Percentiles rank a stretch among this genome's conserved stretches.
Evolutionary conservation across 2,329 filamentous ascomycete species (phyloP).

Genomic region (Epichloe typhina): DNA sequence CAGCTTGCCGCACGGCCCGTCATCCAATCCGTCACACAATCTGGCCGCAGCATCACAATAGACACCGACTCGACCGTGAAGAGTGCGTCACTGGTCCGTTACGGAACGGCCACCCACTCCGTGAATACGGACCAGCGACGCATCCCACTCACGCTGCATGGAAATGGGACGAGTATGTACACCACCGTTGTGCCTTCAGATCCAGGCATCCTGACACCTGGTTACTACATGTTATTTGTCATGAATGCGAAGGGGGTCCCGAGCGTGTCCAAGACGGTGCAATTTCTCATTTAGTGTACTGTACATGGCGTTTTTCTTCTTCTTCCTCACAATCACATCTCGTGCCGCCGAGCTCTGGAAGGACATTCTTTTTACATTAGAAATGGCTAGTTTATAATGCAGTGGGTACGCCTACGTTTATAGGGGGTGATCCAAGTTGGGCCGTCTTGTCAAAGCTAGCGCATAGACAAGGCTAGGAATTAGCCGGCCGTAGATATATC

Average conservation of each 20-base stretch:
- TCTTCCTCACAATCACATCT: not conserved
- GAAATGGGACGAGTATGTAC: constrained; percentile 19
- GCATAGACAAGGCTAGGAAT: too few species aligned
- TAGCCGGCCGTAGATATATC: too few species aligned
- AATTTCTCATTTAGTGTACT: constrained; percentile 9
- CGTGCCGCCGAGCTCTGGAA: too few species aligned
- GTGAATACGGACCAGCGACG: constrained; percentile 46
- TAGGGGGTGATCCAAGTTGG: too few species aligned
- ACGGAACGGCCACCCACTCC: constrained; percentile 37
- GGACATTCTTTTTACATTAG: too few species aligned
- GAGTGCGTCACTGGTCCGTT: constrained; percentile 28
- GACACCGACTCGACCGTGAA: constrained; percentile 16
- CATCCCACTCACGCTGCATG: constrained; percentile 26
- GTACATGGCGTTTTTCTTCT: not conserved
- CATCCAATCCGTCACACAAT: constrained; percentile 16
- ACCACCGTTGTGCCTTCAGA: constrained; percentile 31
- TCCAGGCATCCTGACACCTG: constrained; percentile 35
- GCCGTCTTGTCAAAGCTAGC: too few species aligned
- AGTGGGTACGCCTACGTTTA: too few species aligned
- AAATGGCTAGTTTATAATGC: too few species aligned
- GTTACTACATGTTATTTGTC: constrained; percentile 41
- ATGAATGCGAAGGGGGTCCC: constrained; percentile 31
- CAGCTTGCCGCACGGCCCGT: constrained; percentile 24
- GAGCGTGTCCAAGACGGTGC: constrained; percentile 29
- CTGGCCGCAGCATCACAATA: constrained; percentile 13